These are phyloP conservation scores for Trypanosoma lewisi DNA, from an alignment of 208 protist species.

Conservation along the genomic window DNA sequence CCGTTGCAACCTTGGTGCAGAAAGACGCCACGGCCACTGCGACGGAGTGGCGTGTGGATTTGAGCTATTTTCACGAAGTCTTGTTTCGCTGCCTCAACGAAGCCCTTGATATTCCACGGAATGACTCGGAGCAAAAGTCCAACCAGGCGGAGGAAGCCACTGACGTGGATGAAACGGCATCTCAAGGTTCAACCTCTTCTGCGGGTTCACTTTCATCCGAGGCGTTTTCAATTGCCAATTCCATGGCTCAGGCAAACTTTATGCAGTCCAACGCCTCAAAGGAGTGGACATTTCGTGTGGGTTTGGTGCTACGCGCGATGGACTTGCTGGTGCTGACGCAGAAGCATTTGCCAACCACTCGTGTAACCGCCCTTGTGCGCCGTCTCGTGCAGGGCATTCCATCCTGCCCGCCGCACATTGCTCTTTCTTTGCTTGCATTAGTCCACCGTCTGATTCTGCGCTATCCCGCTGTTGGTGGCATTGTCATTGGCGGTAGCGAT, in stretches of 20 bases:
- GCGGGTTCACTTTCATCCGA: slow-evolving; percentile 87
- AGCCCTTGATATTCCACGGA: slow-evolving; percentile 69
- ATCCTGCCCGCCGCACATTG: slow-evolving; percentile 79
- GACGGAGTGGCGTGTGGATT: slow-evolving; percentile 87
- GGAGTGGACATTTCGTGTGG: slow-evolving; percentile 88
- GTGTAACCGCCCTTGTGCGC: slow-evolving; percentile 86
- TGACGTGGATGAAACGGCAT: slow-evolving; percentile 72
- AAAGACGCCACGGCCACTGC: slow-evolving; percentile 76
- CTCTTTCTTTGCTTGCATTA: slow-evolving; percentile 75
- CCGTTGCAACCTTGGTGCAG: slow-evolving; percentile 85
- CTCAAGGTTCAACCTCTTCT: slow-evolving; percentile 79
- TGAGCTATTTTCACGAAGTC: slow-evolving; percentile 92
- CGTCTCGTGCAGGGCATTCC: slow-evolving; percentile 67
- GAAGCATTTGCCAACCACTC: slow-evolving; percentile 81
- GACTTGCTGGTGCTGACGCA: slow-evolving; percentile 89
- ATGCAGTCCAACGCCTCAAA: slow-evolving; percentile 78
- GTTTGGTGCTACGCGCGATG: slow-evolving; percentile 84
- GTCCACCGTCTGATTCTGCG: slow-evolving; percentile 79
- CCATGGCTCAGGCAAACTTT: slow-evolving; percentile 82
- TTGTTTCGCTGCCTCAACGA: slow-evolving; percentile 83
- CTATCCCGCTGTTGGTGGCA: slow-evolving; percentile 73
- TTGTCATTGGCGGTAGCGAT: slow-evolving; percentile 88
- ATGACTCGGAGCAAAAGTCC: slow-evolving; percentile 39
- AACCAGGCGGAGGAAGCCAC: slow-evolving; percentile 27
- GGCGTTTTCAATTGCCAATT: slow-evolving; percentile 90